phyloP scores from a whole-genome alignment of 2,329 filamentous ascomycete species.

The Didymellaceae sp. region DNA sequence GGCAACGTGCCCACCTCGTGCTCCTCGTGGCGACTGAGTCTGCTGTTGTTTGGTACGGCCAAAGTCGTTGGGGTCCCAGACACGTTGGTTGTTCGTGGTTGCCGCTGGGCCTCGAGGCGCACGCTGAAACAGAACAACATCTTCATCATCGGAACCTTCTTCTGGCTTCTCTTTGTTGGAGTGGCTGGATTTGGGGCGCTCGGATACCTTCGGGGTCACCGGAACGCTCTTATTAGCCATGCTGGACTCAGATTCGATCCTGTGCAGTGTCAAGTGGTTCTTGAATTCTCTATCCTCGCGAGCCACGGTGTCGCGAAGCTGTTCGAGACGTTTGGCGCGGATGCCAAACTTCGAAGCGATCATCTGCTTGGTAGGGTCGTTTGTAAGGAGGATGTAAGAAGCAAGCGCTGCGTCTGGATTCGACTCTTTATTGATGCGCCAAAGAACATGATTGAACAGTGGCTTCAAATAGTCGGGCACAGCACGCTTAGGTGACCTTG shows the following conservation, averaged over 20 bases:
- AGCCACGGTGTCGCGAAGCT: constrained; percentile 57
- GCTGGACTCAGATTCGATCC: constrained; percentile 43
- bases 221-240: constrained; percentile 21
- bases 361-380: constrained; percentile 54
- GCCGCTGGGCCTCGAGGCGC: constrained; percentile 45
- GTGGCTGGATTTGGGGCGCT: constrained; percentile 40
- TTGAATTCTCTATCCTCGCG: constrained; percentile 58
- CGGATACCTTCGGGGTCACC: constrained; percentile 23
- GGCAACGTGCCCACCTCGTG: constrained; percentile 34
- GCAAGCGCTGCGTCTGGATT: constrained; percentile 56
- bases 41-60: constrained; percentile 45
- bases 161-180: constrained; percentile 25
- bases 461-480: constrained; percentile 53
- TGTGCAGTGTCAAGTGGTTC: constrained; percentile 48
- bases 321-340: constrained; percentile 57
- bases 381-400: constrained; percentile 60
- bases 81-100: constrained; percentile 37
- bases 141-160: constrained; percentile 46
- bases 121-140: constrained; percentile 48
- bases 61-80: constrained; percentile 58
- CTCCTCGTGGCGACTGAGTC: constrained; percentile 39
- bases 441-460: constrained; percentile 60
- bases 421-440: constrained; percentile 58
- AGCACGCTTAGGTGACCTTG: constrained; percentile 36
- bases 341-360: constrained; percentile 59